Evolutionary conservation across 768 basidiomycete species (phyloP).

Genomic region (Trametes coccinea): DNA sequence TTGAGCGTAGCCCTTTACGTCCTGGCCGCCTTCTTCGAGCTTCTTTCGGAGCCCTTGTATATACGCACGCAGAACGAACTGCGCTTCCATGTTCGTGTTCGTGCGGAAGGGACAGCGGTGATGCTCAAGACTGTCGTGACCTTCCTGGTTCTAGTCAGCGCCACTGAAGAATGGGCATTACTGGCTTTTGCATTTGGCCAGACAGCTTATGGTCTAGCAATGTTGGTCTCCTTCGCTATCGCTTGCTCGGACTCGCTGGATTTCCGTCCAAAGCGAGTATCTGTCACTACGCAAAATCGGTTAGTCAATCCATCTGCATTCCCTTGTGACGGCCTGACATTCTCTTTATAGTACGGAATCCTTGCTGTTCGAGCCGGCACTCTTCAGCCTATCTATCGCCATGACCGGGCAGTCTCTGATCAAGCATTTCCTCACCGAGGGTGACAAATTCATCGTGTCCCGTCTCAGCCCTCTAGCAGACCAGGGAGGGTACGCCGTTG

Average conservation of each 20-base stretch:
- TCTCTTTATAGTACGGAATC: conserved; percentile 21
- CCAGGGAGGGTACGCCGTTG: conserved; percentile 94
- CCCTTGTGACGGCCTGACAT: background rate
- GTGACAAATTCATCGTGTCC: conserved; percentile 88
- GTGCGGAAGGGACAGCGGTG: conserved; percentile 85
- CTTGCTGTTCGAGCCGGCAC: conserved; percentile 45
- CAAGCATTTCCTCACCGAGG: conserved; percentile 95
- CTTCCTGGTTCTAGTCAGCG: conserved; percentile 56
- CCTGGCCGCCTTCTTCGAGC: conserved; percentile 71
- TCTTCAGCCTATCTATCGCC: conserved; percentile 67
- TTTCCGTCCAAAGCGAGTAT: conserved; percentile 26
- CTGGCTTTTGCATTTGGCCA: conserved; percentile 89
- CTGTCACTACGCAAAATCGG: conserved; percentile 29
- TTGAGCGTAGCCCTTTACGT: conserved; percentile 70
- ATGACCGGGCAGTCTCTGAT: conserved; percentile 89
- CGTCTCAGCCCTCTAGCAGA: conserved; percentile 80
- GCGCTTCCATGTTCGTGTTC: conserved; percentile 69
- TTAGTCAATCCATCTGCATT: conserved; percentile 22
- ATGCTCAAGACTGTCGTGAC: conserved; percentile 72
- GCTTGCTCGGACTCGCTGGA: conserved; percentile 24
- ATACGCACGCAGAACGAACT: conserved; percentile 60
- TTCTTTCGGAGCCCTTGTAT: conserved; percentile 71
- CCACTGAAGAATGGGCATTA: conserved; percentile 53
- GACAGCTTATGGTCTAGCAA: conserved; percentile 61
- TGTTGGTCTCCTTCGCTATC: conserved; percentile 56